Conservation (phyloP, 371 early-diverging fungal species). For the Mortierella sp. region DNA sequence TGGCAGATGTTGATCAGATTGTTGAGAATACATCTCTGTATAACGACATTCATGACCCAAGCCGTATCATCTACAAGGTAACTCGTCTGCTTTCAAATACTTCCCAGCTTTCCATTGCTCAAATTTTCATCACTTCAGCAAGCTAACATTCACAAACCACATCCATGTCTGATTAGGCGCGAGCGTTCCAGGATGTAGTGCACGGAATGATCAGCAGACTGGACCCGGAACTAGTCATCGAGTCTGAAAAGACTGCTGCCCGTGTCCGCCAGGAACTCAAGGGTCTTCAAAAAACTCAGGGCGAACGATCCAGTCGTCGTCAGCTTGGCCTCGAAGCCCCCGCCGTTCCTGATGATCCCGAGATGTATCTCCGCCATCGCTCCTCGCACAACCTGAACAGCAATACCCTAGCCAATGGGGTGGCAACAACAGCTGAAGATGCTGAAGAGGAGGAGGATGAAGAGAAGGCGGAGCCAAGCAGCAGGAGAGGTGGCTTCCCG, state of each 20-base stretch:
- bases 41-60: conserved; percentile 43
- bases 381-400: background rate
- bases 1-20: conserved; percentile 63
- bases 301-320: conserved; percentile 53
- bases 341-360: conserved; percentile 50
- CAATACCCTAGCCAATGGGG: conserved; percentile 26
- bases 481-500: background rate
- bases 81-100: background rate
- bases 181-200: conserved; percentile 48
- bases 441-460: background rate
- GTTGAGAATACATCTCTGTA: conserved; percentile 51
- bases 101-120: background rate
- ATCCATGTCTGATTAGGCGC: conserved; percentile 25
- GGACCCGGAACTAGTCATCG: conserved; percentile 48
- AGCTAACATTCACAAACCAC: background rate
- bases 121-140: background rate
- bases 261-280: conserved; percentile 45
- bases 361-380: conserved; percentile 43
- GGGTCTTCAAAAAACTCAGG: conserved; percentile 29
- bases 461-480: background rate
- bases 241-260: conserved; percentile 49
- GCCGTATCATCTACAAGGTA: conserved; percentile 41
- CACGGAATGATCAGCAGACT: conserved; percentile 46
- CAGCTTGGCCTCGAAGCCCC: conserved; percentile 46
- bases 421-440: conserved; percentile 12